Evolutionary conservation across 371 early-diverging fungal genomes (phyloP), one percentile per base, ranked within the genome.

Genomic region (Rhizoclosmatium hyalinum): DNA sequence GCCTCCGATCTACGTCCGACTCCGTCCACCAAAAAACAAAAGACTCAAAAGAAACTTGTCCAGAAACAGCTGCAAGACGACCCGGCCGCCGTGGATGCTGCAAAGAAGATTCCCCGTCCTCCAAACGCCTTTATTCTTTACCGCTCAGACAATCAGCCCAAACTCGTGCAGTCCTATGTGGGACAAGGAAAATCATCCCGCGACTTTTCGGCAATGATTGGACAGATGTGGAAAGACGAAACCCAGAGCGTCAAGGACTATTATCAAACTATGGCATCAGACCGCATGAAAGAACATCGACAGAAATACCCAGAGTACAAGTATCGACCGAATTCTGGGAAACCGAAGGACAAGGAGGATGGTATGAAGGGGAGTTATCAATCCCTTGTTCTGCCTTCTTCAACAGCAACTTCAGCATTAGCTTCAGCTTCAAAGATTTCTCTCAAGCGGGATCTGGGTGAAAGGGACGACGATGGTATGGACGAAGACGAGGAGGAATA

Each of bases 101-200:
- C 17, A 19, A 53, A 17, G 53, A 55, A 53, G 68, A 70, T 70
- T 42, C 70, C 70, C 41, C 70, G 70, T 6, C 70, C 70, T 5
- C 70, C 70, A 41, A 70, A 70, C n/a, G 60, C 70, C 12, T 39
- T 70, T 43, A 70, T 70, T 19, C 70, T 70, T 17, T 70, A 45
- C 60, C 70, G 70, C 70, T 45, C 58, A 6, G 56, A 57, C 41
- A 70, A 56, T 6, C 70, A 70, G 60, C 70, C 70, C 10, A 55
- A 19, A 12, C 70, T 70, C 58, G 70, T 70, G 60, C 32, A 19
- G n/a, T 6, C 8, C 56, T 19, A 8, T n/a, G 19, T 21, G 2
- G 70, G 70, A 56, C 39, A 24, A 43, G 70, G 70, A 3, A 70
- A 70, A 24, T 24, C 32, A 19, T 32, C 39, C 58, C 70, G 70